These are phyloP conservation scores for Neofusicoccum cordaticola DNA, from an alignment of 2,329 filamentous ascomycete genomes.

Conservation along the genomic window DNA sequence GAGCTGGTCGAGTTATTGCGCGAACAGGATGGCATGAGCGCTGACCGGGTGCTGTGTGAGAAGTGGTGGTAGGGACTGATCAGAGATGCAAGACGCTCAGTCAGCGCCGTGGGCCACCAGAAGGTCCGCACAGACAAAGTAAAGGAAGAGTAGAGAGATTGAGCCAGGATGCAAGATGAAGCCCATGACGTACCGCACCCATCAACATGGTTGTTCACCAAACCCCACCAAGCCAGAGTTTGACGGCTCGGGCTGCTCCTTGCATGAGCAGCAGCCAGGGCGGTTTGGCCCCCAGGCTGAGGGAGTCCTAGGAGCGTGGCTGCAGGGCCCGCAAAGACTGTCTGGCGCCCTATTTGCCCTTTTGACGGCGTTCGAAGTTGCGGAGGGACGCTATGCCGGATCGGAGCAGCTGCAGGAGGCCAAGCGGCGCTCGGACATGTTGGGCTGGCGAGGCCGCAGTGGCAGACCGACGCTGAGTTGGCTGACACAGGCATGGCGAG, in stretches of 20 bases:
- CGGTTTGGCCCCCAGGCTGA: not conserved
- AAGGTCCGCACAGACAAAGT: too few relatives aligned
- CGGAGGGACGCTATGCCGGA: not conserved
- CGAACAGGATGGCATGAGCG: conserved; percentile 36
- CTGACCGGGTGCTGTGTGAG: conserved; percentile 46
- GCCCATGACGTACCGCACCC: too few relatives aligned
- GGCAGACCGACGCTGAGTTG: not conserved
- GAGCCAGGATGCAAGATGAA: not conserved
- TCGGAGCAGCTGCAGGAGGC: not conserved
- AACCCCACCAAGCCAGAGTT: not conserved
- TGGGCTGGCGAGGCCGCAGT: not conserved
- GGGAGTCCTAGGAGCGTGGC: not conserved
- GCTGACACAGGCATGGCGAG: not conserved
- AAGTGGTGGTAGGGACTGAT: conserved; percentile 48
- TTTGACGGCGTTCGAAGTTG: conserved; percentile 3
- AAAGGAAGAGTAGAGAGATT: not conserved
- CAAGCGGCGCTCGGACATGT: not conserved
- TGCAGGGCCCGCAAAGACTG: not conserved
- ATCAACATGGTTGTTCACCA: not conserved
- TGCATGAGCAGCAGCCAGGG: too few relatives aligned
- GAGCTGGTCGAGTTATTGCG: conserved; percentile 41
- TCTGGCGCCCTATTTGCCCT: not conserved
- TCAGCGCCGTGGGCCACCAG: too few relatives aligned
- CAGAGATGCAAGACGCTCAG: not conserved
- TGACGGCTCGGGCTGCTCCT: too few relatives aligned